phyloP scores from a whole-genome alignment of 129 eudicot species.

The Solidago caesia region DNA sequence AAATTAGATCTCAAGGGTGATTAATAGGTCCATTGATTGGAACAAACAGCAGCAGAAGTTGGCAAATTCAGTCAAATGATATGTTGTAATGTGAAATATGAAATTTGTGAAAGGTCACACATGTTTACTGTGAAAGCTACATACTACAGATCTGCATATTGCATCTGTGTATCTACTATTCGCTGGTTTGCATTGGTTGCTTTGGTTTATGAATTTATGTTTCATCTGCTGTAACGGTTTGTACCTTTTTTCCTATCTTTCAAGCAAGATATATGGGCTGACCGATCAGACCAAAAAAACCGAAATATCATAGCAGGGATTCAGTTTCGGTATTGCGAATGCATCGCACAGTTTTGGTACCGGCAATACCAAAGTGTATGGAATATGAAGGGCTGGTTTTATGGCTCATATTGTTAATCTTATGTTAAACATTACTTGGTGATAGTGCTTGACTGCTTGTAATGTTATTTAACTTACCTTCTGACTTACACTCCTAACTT shows the following conservation, averaged over 20 bases:
- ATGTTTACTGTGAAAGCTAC: slow-evolving; percentile 6
- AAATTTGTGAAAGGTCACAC: slow-evolving; percentile 10
- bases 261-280: not conserved
- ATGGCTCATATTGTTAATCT: too few relatives aligned
- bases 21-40: not conserved
- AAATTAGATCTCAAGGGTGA: slow-evolving; percentile 55
- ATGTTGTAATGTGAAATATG: slow-evolving; percentile 28
- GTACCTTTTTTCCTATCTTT: not conserved
- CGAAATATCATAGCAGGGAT: too few relatives aligned
- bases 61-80: slow-evolving; percentile 17
- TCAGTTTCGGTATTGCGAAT: too few relatives aligned
- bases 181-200: slow-evolving; percentile 12
- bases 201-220: slow-evolving; percentile 9
- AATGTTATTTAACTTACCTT: too few relatives aligned
- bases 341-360: too few relatives aligned
- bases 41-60: slow-evolving; percentile 1
- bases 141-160: slow-evolving; percentile 3
- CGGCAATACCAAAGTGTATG: too few relatives aligned
- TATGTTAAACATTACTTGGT: too few relatives aligned
- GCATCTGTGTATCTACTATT: slow-evolving; percentile 11
- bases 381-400: too few relatives aligned
- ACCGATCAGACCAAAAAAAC: not conserved
- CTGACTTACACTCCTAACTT: too few relatives aligned
- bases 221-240: not conserved
- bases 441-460: too few relatives aligned